Evolutionary conservation across 768 basidiomycete genomes (phyloP).

Genomic region (Tylopilus plumbeoviolaceoides): DNA sequence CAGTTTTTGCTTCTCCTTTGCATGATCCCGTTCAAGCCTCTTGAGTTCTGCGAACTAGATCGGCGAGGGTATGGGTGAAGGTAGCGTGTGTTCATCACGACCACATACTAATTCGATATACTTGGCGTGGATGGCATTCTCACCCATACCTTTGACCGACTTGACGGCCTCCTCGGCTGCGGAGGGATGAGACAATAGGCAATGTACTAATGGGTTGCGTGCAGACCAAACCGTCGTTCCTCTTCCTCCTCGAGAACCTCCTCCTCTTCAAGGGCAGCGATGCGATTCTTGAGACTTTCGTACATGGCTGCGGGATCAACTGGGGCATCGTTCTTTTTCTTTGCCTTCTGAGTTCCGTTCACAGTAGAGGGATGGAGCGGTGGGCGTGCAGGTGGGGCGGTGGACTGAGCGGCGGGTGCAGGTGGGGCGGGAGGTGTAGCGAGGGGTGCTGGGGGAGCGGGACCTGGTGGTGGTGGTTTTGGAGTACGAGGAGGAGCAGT

Average conservation of each 20-base stretch:
- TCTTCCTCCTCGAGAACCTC: slow-evolving; percentile 86
- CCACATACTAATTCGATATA: slow-evolving; percentile 80
- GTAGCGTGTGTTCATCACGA: slow-evolving; percentile 15
- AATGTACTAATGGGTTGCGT: background rate
- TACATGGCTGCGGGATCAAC: slow-evolving; percentile 86
- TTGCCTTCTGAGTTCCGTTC: slow-evolving; percentile 47
- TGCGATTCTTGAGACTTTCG: slow-evolving; percentile 82
- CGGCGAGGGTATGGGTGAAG: slow-evolving; percentile 22
- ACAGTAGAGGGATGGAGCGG: slow-evolving; percentile 28
- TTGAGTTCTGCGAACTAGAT: slow-evolving; percentile 84
- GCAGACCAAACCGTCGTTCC: slow-evolving; percentile 71
- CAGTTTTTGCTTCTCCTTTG: slow-evolving; percentile 89
- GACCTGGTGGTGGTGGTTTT: slow-evolving; percentile 54
- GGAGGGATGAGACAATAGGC: slow-evolving; percentile 12
- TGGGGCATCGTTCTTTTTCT: slow-evolving; percentile 63
- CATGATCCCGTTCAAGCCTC: slow-evolving; percentile 80
- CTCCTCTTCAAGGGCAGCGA: slow-evolving; percentile 86
- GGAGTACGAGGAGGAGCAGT: slow-evolving; percentile 32
- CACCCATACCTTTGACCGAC: slow-evolving; percentile 76
- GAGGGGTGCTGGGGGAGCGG: slow-evolving; percentile 32
- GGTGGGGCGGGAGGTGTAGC: slow-evolving; percentile 21
- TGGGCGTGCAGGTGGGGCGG: slow-evolving; percentile 29
- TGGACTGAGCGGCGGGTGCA: slow-evolving; percentile 36
- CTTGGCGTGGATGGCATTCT: slow-evolving; percentile 79
- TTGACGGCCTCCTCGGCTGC: slow-evolving; percentile 86